Percentiles rank a stretch among this genome's conserved stretches.
Conservation (phyloP, 2,329 filamentous ascomycete species). For the Clathrospora elynae region DNA sequence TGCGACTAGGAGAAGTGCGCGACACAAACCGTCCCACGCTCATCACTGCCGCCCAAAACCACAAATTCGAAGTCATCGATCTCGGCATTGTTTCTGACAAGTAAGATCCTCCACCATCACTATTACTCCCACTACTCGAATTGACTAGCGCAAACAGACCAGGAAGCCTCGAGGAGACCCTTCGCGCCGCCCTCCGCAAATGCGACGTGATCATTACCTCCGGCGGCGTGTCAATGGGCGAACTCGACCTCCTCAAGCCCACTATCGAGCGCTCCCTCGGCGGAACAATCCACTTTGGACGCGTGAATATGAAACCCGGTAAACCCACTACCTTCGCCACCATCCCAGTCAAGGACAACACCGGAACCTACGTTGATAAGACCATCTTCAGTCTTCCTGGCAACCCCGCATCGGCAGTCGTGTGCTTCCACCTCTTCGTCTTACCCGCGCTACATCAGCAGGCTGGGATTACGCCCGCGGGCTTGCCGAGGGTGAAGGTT, state of each 20-base stretch:
- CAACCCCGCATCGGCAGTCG: conserved; percentile 90
- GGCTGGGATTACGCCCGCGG: conserved; percentile 69
- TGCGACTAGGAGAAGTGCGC: conserved; percentile 82
- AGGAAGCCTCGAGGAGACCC: conserved; percentile 73
- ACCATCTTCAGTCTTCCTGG: conserved; percentile 89
- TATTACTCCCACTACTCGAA: neutral
- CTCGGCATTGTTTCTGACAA: conserved; percentile 82
- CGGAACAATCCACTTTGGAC: conserved; percentile 93
- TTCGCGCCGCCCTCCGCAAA: conserved; percentile 74
- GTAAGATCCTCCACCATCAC: conserved; percentile 35
- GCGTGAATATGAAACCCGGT: conserved; percentile 96
- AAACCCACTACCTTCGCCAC: conserved; percentile 98
- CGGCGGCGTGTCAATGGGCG: conserved; percentile 96
- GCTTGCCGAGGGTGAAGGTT: conserved; percentile 75
- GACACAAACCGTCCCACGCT: conserved; percentile 92
- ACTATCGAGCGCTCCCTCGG: conserved; percentile 89
- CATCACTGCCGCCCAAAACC: conserved; percentile 73
- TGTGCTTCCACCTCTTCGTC: conserved; percentile 93
- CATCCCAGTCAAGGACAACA: conserved; percentile 65
- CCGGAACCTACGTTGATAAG: conserved; percentile 63
- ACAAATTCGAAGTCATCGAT: conserved; percentile 80
- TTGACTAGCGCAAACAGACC: conserved; percentile 52
- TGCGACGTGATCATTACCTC: conserved; percentile 88
- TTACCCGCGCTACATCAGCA: conserved; percentile 82
- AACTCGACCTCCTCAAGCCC: conserved; percentile 93